Percentiles rank a stretch among this genome's conserved stretches.
Evolutionary conservation across 208 protist species (phyloP).

Genomic region (Trypanosoma platydactyli): DNA sequence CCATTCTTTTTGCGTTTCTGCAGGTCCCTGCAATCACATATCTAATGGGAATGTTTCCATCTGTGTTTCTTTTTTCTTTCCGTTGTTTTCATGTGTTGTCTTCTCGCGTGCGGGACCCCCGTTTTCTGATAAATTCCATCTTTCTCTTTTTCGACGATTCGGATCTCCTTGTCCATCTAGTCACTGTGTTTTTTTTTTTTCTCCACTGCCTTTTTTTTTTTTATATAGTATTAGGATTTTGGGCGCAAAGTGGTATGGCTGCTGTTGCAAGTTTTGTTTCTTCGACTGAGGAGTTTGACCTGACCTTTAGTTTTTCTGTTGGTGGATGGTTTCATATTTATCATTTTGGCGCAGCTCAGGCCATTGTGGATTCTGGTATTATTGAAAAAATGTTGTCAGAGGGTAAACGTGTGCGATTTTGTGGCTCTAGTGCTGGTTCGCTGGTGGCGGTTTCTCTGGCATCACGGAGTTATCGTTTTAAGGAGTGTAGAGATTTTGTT

Average conservation of each 20-base stretch:
- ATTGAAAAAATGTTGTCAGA: conserved; percentile 42
- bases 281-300: conserved; percentile 33
- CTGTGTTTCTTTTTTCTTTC: conserved; percentile 10
- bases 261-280: neutral
- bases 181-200: conserved; percentile 18
- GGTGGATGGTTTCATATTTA: conserved; percentile 84
- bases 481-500: conserved; percentile 42
- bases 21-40: neutral
- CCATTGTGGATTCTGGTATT: conserved; percentile 65
- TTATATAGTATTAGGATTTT: no score
- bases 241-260: no score
- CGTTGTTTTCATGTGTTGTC: conserved; percentile 16
- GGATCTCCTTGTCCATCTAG: neutral
- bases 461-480: conserved; percentile 42
- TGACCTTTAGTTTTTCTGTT: conserved; percentile 74
- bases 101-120: neutral
- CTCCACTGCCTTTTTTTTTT: conserved; percentile 1
- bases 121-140: neutral
- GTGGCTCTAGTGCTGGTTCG: conserved; percentile 56
- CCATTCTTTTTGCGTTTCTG: neutral
- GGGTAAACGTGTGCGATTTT: conserved; percentile 65
- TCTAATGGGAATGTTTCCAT: conserved; percentile 4
- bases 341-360: conserved; percentile 73
- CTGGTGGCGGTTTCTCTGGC: conserved; percentile 52
- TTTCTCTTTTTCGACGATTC: neutral